Base-by-base conservation (phyloP, 164 flowering plant genomes). In the Akebia trifoliata region DNA sequence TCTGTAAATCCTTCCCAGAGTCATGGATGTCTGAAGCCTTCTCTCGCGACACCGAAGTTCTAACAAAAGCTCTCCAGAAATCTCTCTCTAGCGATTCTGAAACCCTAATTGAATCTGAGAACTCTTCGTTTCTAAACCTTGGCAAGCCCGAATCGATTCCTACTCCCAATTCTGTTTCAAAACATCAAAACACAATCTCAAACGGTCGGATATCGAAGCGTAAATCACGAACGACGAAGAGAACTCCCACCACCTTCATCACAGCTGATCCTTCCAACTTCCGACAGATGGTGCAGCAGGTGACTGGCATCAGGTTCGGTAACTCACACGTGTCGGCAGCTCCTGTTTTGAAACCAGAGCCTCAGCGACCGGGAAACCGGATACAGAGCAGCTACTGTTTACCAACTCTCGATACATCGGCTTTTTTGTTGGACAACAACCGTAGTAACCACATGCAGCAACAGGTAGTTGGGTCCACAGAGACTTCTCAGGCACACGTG, bases 221-320 rank as follows among this genome's bases (percentile, higher is more conserved):
- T 28, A 87, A 81, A 63, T 79, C 97, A 0, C 79, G 95, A 0
- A 82, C 86, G n/a, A 57, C 87, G 51, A 86, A 87, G 67, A 65
- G 79, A 31, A 69, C 80, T 1, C 82, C 75, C 47, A 90, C 97
- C 7, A 90, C 91, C 24, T 87, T 82, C 69, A 90, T 90, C 47
- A 75, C 72, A 14, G 90, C 95, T 26, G 94, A 90, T 61, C 80
- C 94, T 17, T 78, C 81, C 4, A 84, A 87, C 72, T 90, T 90
- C 72, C 77, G 95, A n/a, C 94, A 86, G 79, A 84, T 87, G 94
- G 97, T 90, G 67, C 97, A 90, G 76, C 86, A 87, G 81, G 89
- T 87, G 34, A 87, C 97, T 45, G 97, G 97, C 2, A 71, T 69
- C 14, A 63, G 81, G 30, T 69, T 79, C 53, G 59, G 70, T 5